Evolutionary conservation across 2,329 filamentous ascomycete genomes (phyloP), one percentile per base, ranked within the genome.

Genomic region (Penicillium sp.): DNA sequence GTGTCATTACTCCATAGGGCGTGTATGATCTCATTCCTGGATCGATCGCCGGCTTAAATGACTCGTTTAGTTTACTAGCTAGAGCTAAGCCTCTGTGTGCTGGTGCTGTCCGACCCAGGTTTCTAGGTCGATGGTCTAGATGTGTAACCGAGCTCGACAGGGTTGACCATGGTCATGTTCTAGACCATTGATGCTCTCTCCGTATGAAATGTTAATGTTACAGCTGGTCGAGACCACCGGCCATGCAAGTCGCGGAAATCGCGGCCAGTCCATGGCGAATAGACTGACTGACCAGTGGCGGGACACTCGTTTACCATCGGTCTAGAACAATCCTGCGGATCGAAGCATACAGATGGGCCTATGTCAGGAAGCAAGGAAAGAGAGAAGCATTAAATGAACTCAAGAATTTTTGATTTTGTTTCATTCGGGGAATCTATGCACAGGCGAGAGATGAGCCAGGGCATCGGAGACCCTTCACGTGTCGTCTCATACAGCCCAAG

Each of bases 351-450:
- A 12, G 17, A 42, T 15, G 9, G 8, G 7, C 7, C 9, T 12
- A 10, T 12, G 9, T 13, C 15, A 5, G n/a, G 12, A 12, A 12
- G n/a, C 2, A 29, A 40, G 24, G 44, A 37, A 43, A 51, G 1
- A 9, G 23, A 20, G 26, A 42, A 20, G n/a, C n/a, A 12, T 42
- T 42, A 27, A 29, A 42, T 57, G 54, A 71, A 63, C 62, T 63
- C 63, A 62, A 65, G 60, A 61, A 64, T 66, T 66, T 70, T 69
- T 67, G 62, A 67, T 68, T 68, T 68, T 72, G 67, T 69, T 66
- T 73, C 69, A 73, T 73, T 72, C 65, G 68, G 68, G 69, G 70
- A 73, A 72, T 74, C 68, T 74, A 74, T 74, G 70, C 71, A 72
- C 68, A 72, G 63, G 64, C 66, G 62, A 60, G 57, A 65, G 55